These are phyloP conservation scores for Byssoonygena ceratinophila DNA, from an alignment of 2,329 filamentous ascomycete genomes.

Conservation along the genomic window DNA sequence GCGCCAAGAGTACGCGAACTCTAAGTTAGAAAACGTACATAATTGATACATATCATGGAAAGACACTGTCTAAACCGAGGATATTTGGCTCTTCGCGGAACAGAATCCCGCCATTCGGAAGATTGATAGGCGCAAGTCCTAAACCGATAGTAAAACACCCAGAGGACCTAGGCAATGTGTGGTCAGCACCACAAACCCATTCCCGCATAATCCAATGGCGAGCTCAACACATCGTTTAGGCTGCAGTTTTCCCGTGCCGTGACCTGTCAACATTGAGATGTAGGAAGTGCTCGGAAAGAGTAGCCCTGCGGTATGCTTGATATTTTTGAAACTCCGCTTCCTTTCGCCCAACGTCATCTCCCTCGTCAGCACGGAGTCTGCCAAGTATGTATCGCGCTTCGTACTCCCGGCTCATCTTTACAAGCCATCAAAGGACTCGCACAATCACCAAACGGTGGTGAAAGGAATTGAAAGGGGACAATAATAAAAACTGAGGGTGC, in stretches of 20 bases:
- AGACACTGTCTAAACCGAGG: slow-evolving; percentile 47
- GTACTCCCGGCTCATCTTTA: slow-evolving; percentile 54
- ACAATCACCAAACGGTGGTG: slow-evolving; percentile 52
- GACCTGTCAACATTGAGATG: slow-evolving; percentile 55
- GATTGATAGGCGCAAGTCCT: slow-evolving; percentile 42
- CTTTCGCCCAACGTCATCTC: slow-evolving; percentile 42
- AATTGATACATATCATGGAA: slow-evolving; percentile 44
- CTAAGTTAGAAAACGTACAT: too few species aligned
- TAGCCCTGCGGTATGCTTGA: slow-evolving; percentile 51
- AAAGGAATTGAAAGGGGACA: slow-evolving; percentile 51
- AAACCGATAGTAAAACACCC: slow-evolving; percentile 35
- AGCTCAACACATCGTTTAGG: slow-evolving; percentile 58
- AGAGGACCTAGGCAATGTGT: slow-evolving; percentile 16
- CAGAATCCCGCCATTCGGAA: slow-evolving; percentile 59
- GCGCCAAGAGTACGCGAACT: too few species aligned
- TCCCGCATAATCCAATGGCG: slow-evolving; percentile 61
- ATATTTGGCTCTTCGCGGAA: slow-evolving; percentile 52
- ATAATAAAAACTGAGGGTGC: slow-evolving; percentile 57
- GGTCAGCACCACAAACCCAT: slow-evolving; percentile 60
- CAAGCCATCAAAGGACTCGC: slow-evolving; percentile 50
- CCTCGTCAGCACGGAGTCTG: slow-evolving; percentile 51
- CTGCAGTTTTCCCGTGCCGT: slow-evolving; percentile 55
- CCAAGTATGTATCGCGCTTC: slow-evolving; percentile 57
- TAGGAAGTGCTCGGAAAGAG: slow-evolving; percentile 47
- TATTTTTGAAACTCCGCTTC: slow-evolving; percentile 59